Percentiles rank a stretch among this genome's conserved stretches.
phyloP scores from a whole-genome alignment of 73 alveolate species.

The Halteria grandinella region DNA sequence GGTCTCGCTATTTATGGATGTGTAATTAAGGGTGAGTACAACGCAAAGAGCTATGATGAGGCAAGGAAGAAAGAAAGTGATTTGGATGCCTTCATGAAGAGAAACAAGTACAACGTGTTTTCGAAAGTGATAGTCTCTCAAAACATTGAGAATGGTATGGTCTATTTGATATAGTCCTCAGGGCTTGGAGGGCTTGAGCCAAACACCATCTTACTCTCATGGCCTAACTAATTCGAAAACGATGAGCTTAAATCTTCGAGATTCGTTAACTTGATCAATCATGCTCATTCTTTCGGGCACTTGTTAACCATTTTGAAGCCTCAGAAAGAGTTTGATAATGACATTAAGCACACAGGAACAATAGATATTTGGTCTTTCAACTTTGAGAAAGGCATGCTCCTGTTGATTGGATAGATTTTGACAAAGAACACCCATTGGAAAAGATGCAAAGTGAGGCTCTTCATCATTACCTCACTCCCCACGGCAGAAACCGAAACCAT shows the following conservation, averaged over 20 bases:
- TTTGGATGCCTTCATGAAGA: constrained; percentile 58
- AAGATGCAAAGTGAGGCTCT: constrained; percentile 57
- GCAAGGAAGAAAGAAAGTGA: constrained; percentile 67
- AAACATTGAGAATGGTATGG: constrained; percentile 60
- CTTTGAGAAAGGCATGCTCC: constrained; percentile 72
- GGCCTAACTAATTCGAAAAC: constrained; percentile 79
- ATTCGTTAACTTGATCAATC: constrained; percentile 54
- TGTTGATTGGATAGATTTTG: constrained; percentile 56
- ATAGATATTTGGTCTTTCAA: constrained; percentile 78
- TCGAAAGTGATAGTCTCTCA: constrained; percentile 66
- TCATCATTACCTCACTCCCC: constrained; percentile 55
- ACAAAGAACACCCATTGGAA: constrained; percentile 63
- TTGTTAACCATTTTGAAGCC: constrained; percentile 62
- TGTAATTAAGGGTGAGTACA: constrained; percentile 67
- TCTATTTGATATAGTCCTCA: constrained; percentile 60
- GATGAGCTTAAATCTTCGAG: constrained; percentile 51
- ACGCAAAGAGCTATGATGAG: constrained; percentile 27
- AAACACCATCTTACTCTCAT: constrained; percentile 70
- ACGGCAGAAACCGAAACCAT: constrained; percentile 40
- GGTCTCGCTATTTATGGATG: constrained; percentile 77
- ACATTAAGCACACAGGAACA: constrained; percentile 61
- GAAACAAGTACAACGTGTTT: constrained; percentile 65
- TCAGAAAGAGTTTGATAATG: constrained; percentile 59
- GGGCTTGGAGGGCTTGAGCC: constrained; percentile 83
- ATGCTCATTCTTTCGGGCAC: constrained; percentile 63